These are phyloP conservation scores for Leccinellum rugosiceps DNA, from an alignment of 768 basidiomycete genomes.

Conservation along the genomic window DNA sequence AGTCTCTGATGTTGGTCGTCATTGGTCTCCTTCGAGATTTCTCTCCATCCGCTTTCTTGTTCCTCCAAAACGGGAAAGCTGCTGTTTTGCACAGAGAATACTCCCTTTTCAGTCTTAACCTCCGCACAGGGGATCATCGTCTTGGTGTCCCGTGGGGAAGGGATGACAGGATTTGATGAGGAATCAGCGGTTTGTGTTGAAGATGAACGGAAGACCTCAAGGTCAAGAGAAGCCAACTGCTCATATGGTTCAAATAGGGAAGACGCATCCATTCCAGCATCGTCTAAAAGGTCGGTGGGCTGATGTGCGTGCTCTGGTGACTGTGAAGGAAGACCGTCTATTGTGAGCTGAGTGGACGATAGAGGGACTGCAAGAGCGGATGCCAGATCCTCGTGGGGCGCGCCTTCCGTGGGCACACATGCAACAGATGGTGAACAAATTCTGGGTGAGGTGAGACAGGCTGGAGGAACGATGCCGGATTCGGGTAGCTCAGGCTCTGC, in stretches of 20 bases:
- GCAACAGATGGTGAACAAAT: conserved; percentile 34
- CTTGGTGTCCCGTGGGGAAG: neutral
- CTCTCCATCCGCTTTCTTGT: conserved; percentile 33
- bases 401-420: conserved; percentile 1
- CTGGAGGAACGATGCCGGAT: conserved; percentile 15
- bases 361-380: conserved; percentile 4
- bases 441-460: conserved; percentile 42
- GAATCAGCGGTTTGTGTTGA: conserved; percentile 4
- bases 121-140: neutral
- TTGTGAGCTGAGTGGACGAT: conserved; percentile 7
- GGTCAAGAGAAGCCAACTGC: conserved; percentile 3
- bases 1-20: conserved; percentile 38
- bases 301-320: conserved; percentile 18
- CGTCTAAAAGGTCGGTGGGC: conserved; percentile 1
- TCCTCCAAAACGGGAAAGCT: neutral
- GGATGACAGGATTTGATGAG: neutral
- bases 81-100: neutral
- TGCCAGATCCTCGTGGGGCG: neutral
- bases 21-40: conserved; percentile 16
- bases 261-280: conserved; percentile 4
- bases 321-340: conserved; percentile 24
- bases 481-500: conserved; percentile 1
- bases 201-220: neutral
- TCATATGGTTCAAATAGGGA: neutral
- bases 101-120: neutral